Evolutionary conservation across 2,329 filamentous ascomycete species (phyloP).

Genomic region (Cryphonectria radicalis): DNA sequence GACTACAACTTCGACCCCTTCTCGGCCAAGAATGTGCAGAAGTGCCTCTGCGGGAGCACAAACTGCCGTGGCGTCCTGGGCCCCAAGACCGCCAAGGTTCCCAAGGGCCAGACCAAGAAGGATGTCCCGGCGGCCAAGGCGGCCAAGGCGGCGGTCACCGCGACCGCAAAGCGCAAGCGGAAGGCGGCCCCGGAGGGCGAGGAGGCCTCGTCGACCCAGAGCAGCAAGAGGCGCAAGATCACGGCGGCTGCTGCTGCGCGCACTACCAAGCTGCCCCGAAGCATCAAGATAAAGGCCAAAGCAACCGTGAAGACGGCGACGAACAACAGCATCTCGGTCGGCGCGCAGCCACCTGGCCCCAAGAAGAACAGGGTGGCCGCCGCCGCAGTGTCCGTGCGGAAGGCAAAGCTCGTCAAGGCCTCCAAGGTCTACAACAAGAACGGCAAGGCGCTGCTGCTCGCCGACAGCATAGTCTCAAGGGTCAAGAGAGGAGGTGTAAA

Average conservation of each 20-base stretch:
- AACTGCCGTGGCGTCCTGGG: conserved; percentile 69
- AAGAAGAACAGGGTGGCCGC: conserved; percentile 12
- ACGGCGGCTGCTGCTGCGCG: conserved; percentile 38
- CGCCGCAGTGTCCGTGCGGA: conserved; percentile 22
- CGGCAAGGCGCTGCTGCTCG: conserved; percentile 28
- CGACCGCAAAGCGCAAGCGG: conserved; percentile 59
- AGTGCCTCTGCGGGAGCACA: conserved; percentile 64
- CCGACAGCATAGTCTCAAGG: conserved; percentile 25
- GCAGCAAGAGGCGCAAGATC: conserved; percentile 54
- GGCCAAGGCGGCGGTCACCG: conserved; percentile 29
- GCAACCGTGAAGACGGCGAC: conserved; percentile 46
- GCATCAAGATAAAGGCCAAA: conserved; percentile 43
- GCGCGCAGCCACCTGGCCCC: conserved; percentile 38
- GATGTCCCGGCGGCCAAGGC: conserved; percentile 31
- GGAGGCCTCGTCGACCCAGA: conserved; percentile 36
- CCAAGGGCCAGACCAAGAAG: conserved; percentile 47
- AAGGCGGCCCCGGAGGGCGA: conserved; percentile 54
- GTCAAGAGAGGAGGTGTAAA: conserved; percentile 11
- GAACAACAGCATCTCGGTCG: conserved; percentile 45
- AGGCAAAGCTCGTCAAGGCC: conserved; percentile 27
- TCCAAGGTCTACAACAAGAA: conserved; percentile 29
- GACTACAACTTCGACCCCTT: conserved; percentile 80
- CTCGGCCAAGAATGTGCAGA: conserved; percentile 70
- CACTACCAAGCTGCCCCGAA: conserved; percentile 41
- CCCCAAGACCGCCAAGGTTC: conserved; percentile 60